These are phyloP conservation scores for Hydnomerulius pinastri DNA, from an alignment of 768 basidiomycete genomes.

Conservation along the genomic window DNA sequence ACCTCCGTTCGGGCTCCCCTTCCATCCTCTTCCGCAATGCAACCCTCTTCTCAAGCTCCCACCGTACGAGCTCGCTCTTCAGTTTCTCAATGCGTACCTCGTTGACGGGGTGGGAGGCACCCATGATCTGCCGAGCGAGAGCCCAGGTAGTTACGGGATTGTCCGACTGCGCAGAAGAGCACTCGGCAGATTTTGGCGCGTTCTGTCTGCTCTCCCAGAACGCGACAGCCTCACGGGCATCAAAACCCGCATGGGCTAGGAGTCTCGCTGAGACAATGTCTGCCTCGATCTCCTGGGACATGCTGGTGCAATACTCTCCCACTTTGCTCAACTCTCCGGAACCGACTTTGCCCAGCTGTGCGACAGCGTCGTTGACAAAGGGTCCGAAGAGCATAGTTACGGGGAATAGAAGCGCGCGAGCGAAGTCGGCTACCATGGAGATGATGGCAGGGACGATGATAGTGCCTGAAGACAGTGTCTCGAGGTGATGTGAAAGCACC, in stretches of 20 bases:
- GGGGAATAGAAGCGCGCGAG: constrained; percentile 82
- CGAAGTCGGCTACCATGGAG: constrained; percentile 73
- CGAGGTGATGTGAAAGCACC: constrained; percentile 86
- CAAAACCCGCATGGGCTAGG: constrained; percentile 91
- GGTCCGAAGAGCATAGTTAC: constrained; percentile 91
- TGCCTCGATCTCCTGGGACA: constrained; percentile 89
- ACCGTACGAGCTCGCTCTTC: constrained; percentile 45
- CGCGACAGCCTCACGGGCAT: constrained; percentile 75
- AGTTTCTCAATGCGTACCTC: constrained; percentile 43
- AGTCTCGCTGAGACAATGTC: constrained; percentile 86
- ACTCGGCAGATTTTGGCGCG: constrained; percentile 15
- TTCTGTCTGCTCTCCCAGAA: constrained; percentile 77
- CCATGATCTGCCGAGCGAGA: constrained; percentile 34
- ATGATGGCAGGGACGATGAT: constrained; percentile 81
- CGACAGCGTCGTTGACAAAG: constrained; percentile 93
- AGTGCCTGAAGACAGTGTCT: constrained; percentile 83
- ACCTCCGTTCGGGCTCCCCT: constrained; percentile 21
- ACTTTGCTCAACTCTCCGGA: constrained; percentile 73
- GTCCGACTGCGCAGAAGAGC: constrained; percentile 18
- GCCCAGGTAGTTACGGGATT: constrained; percentile 11
- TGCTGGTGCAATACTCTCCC: constrained; percentile 74
- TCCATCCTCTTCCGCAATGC: constrained; percentile 20
- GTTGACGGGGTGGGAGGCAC: constrained; percentile 47
- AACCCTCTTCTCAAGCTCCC: constrained; percentile 41
- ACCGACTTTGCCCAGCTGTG: constrained; percentile 74